These are phyloP conservation scores for Ustilago sp. DNA, from an alignment of 1,284 basidiomycete species.

Conservation along the genomic window DNA sequence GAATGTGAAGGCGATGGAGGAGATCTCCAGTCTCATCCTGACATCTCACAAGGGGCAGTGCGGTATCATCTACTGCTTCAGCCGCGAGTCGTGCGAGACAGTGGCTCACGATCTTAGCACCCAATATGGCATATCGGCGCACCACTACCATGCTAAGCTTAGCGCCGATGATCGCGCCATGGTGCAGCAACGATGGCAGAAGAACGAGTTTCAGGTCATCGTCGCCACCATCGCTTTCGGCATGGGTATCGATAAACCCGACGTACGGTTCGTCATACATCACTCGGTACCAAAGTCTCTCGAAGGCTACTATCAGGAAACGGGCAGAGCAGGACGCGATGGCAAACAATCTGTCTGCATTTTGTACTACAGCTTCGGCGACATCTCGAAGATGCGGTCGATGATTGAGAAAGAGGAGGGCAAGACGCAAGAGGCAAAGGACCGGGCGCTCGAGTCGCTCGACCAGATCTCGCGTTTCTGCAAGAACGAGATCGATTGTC, in stretches of 20 bases:
- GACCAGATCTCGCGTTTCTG: constrained; percentile 80
- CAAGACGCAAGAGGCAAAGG: constrained; percentile 73
- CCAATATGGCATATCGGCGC: constrained; percentile 76
- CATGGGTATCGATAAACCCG: constrained; percentile 95
- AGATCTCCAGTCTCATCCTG: constrained; percentile 82
- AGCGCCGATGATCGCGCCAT: constrained; percentile 76
- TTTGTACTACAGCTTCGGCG: constrained; percentile 74
- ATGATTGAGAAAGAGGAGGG: constrained; percentile 75
- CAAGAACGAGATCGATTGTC: constrained; percentile 84
- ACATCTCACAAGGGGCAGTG: constrained; percentile 75
- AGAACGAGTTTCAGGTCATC: constrained; percentile 80
- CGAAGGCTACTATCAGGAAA: constrained; percentile 84
- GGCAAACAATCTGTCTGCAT: constrained; percentile 72
- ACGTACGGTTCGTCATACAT: constrained; percentile 84
- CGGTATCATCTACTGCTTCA: constrained; percentile 88
- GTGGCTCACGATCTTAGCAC: constrained; percentile 77
- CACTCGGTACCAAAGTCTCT: constrained; percentile 78
- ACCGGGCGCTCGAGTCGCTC: constrained; percentile 75
- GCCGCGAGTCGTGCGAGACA: constrained; percentile 81
- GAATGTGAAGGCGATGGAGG: constrained; percentile 71
- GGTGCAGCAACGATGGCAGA: constrained; percentile 82
- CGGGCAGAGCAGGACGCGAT: constrained; percentile 84
- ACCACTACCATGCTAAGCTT: constrained; percentile 90
- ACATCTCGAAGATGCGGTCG: constrained; percentile 73
- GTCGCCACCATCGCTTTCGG: constrained; percentile 90